Base-by-base conservation (phyloP, 305 asterid species). In the Fraxinus xanthoxyloides region DNA sequence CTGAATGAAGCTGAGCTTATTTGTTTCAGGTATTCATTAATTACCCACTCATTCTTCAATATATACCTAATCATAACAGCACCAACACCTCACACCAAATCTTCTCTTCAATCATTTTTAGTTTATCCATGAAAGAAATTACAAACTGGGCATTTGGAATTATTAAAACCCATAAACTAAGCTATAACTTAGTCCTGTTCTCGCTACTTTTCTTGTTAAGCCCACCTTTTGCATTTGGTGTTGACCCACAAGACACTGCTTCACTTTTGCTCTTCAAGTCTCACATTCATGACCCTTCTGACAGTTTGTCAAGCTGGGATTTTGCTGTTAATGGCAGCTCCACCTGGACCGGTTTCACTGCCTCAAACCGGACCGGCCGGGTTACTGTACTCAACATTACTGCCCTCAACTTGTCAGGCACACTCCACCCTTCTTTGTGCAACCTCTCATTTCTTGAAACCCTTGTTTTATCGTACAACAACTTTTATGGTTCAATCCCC, bases 361-460 rank as follows among this genome's bases (percentile, higher is more conserved):
- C 88, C 87, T 91, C 96, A 51, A 89, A 88, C 87, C 86, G 72
- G 81, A 91, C 92, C 72, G 95, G 94, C 61, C 89, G 91, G 65
- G 84, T 92, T 78, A 86, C 88, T 78, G 82, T 85, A 23, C 93
- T 95, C 77, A 92, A 95, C 88, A 97, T 95, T 79, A 89, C 94
- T 51, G 85, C 90, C 65, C 87, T 88, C 61, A 89, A 79, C 84
- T 86, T 95, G 85, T 84, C 91, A 26, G 98, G 98, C 46, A 86
- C 79, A 40, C 28, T 95, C 69, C 89, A 84, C 79, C 85, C 93
- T 83, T 93, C 92, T 82, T 77, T 95, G 87, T 95, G 99, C 84
- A 89, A 85, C 88, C 92, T 95, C 75, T 76, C 93, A 23, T 88
- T 83, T 54, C 92, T 95, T 21, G 82, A 90, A 88, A 87, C 87